phyloP scores from a whole-genome alignment of 1,139 yeast species.

The Pichia terricola region DNA sequence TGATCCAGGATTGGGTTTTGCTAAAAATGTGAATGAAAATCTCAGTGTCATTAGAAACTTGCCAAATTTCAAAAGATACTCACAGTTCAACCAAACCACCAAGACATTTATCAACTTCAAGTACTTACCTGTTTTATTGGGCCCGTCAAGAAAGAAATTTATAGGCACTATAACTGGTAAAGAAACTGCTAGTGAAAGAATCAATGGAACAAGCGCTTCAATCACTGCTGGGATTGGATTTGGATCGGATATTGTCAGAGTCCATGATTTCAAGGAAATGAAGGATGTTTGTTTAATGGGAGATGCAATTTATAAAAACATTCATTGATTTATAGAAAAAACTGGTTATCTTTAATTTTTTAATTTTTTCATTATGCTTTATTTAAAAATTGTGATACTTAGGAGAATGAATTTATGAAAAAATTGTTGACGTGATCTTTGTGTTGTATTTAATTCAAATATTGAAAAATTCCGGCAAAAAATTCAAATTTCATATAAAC shows the following conservation, averaged over 20 bases:
- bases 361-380: not conserved
- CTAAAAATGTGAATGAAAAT: constrained; percentile 65
- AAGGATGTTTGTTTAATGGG: constrained; percentile 57
- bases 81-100: constrained; percentile 16
- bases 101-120: constrained; percentile 33
- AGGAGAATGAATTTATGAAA: no score
- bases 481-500: no score
- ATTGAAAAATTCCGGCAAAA: no score
- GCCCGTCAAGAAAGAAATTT: constrained; percentile 82
- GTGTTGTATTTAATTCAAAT: not conserved
- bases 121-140: constrained; percentile 62
- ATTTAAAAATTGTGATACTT: no score
- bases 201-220: constrained; percentile 69
- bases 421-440: no score
- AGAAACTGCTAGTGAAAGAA: constrained; percentile 46
- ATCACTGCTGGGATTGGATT: constrained; percentile 67
- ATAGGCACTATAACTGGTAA: constrained; percentile 61
- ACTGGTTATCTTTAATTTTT: not conserved
- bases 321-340: constrained; percentile 3
- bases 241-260: constrained; percentile 75
- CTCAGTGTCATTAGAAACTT: constrained; percentile 52
- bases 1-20: constrained; percentile 96
- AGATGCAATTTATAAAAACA: constrained; percentile 58
- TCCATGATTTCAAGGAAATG: constrained; percentile 72
- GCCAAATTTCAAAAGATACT: constrained; percentile 43